These are phyloP conservation scores for Metarhizium robertsii DNA, from an alignment of 2,329 filamentous ascomycete genomes.

Conservation along the genomic window DNA sequence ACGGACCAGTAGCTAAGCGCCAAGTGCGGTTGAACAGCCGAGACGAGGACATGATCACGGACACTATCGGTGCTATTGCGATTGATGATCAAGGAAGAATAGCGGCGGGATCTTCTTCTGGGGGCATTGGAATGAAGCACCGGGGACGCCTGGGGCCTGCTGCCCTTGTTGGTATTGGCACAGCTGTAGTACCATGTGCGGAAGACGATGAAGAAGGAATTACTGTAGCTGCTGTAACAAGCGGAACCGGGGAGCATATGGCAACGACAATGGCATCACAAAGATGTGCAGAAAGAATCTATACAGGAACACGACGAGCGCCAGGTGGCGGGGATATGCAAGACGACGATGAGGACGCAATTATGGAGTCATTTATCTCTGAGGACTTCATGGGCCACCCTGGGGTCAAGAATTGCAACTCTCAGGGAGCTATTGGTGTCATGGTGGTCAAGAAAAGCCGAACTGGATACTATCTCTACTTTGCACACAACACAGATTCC, in stretches of 20 bases:
- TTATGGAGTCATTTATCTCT: slow-evolving; percentile 66
- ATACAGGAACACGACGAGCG: slow-evolving; percentile 54
- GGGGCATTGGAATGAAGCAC: slow-evolving; percentile 98
- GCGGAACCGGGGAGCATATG: slow-evolving; percentile 97
- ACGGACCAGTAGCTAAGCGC: slow-evolving; percentile 2
- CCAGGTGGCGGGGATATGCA: slow-evolving; percentile 51
- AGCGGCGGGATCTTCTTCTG: slow-evolving; percentile 90
- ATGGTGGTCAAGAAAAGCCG: slow-evolving; percentile 80
- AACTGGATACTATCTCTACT: slow-evolving; percentile 74
- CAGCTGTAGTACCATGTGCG: slow-evolving; percentile 74
- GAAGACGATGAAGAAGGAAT: slow-evolving; percentile 58
- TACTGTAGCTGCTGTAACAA: slow-evolving; percentile 77
- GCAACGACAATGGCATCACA: slow-evolving; percentile 87
- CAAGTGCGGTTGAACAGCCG: slow-evolving; percentile 15
- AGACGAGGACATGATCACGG: slow-evolving; percentile 60
- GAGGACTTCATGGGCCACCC: slow-evolving; percentile 92
- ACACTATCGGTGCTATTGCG: slow-evolving; percentile 93
- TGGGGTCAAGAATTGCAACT: slow-evolving; percentile 70
- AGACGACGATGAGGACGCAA: slow-evolving; percentile 67
- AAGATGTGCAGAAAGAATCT: slow-evolving; percentile 77
- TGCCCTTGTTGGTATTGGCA: slow-evolving; percentile 84
- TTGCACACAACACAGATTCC: slow-evolving; percentile 90
- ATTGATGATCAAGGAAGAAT: slow-evolving; percentile 81
- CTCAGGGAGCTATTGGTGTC: slow-evolving; percentile 81
- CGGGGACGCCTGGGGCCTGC: slow-evolving; percentile 84